Percentiles rank a stretch among this genome's conserved stretches.
Conservation (phyloP, 1,284 basidiomycete species). For the Sphagnurus paluster region DNA sequence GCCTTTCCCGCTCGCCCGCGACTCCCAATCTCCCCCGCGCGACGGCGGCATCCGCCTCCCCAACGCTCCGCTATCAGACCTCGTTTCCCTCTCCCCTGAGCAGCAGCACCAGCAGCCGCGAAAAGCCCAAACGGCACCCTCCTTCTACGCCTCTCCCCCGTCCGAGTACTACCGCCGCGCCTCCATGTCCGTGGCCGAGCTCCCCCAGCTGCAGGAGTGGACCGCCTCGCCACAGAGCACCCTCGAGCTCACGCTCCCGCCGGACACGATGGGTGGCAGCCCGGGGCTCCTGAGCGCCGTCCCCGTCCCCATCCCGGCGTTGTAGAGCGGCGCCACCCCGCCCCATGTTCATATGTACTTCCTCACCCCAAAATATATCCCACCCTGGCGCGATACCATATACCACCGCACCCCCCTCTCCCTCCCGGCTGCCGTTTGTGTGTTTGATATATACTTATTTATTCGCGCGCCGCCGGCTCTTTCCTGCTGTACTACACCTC, state of each 20-base stretch:
- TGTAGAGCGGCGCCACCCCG: background rate
- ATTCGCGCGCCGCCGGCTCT: conserved; percentile 4
- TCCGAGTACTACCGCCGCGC: conserved; percentile 29
- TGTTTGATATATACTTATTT: conserved; percentile 12
- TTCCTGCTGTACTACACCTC: no score
- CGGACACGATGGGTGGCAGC: background rate
- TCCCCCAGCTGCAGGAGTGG: conserved; percentile 12
- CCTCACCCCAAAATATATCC: conserved; percentile 8
- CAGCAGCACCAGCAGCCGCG: conserved; percentile 29
- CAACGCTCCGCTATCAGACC: conserved; percentile 62
- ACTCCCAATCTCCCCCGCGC: conserved; percentile 58
- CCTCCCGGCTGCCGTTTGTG: background rate
- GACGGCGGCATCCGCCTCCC: conserved; percentile 69
- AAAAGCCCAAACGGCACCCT: conserved; percentile 42
- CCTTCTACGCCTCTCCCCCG: conserved; percentile 28
- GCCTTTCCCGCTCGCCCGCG: conserved; percentile 60
- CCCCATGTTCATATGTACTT: background rate
- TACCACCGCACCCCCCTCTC: conserved; percentile 1
- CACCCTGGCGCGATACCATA: conserved; percentile 20
- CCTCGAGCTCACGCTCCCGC: conserved; percentile 10
- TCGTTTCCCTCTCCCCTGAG: conserved; percentile 40
- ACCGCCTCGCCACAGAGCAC: conserved; percentile 10
- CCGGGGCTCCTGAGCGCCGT: conserved; percentile 4
- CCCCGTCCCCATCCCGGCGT: conserved; percentile 9
- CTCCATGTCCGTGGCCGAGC: conserved; percentile 24